Percentiles rank a stretch among this genome's conserved stretches.
These are phyloP conservation scores for Suillus fuscotomentosus DNA, from an alignment of 768 basidiomycete species.

Conservation along the genomic window DNA sequence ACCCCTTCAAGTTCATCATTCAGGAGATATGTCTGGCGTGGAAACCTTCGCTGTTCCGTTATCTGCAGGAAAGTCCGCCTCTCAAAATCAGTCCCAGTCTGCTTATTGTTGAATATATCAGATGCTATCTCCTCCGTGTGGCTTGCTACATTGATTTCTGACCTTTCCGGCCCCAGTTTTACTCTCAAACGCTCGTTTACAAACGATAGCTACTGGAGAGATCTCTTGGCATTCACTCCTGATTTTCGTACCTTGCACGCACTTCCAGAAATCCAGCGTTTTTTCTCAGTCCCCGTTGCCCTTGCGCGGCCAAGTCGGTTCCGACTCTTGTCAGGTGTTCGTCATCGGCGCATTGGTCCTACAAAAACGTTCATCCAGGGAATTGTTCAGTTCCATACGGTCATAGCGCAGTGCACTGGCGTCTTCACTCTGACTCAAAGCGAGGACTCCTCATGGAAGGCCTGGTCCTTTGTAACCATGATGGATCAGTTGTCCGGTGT, in stretches of 20 bases:
- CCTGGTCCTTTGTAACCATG: constrained; percentile 6
- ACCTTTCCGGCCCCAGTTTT: neutral
- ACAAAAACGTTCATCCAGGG: constrained; percentile 2
- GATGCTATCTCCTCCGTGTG: constrained; percentile 1
- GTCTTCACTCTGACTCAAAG: constrained; percentile 5
- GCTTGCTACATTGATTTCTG: constrained; percentile 1
- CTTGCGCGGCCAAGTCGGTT: constrained; percentile 1
- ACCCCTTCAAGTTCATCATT: neutral
- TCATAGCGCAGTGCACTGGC: constrained; percentile 4
- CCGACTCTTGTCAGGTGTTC: constrained; percentile 2
- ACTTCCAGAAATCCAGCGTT: neutral
- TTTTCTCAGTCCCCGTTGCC: constrained; percentile 3
- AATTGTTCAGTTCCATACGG: constrained; percentile 7
- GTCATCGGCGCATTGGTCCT: neutral
- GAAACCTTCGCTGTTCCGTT: neutral
- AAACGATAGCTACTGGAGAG: constrained; percentile 8
- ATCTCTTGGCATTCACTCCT: constrained; percentile 8
- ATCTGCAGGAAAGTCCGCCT: neutral
- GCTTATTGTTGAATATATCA: neutral
- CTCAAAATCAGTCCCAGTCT: too few species aligned
- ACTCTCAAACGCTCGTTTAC: constrained; percentile 4
- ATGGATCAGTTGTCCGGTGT: constrained; percentile 1
- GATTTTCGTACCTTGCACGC: constrained; percentile 7
- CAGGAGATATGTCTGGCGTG: neutral
- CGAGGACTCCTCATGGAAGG: constrained; percentile 10